Conservation (phyloP, 805 yeast genomes). For the Saccharomycopsis capsularis region DNA sequence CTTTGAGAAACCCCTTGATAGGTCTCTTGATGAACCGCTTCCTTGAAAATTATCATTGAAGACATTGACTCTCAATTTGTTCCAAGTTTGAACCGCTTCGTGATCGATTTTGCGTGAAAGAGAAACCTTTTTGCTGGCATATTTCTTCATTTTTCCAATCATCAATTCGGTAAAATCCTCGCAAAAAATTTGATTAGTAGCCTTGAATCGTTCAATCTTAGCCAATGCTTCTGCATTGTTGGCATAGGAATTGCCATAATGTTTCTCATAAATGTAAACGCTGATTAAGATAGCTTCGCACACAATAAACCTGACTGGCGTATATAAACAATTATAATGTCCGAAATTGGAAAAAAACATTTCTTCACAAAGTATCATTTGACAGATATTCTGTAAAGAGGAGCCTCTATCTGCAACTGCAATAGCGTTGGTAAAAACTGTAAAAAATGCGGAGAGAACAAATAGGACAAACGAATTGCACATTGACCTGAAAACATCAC, state of each 20-base stretch:
- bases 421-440: background rate
- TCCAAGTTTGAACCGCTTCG: background rate
- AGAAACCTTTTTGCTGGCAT: background rate
- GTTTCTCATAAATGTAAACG: background rate
- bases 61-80: background rate
- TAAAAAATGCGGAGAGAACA: slow-evolving; percentile 3
- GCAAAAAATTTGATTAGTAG: background rate
- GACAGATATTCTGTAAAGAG: background rate
- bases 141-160: background rate
- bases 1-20: too few species aligned
- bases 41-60: background rate
- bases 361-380: background rate
- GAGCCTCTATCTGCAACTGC: background rate
- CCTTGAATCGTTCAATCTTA: background rate
- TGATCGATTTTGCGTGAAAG: background rate
- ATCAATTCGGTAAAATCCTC: background rate
- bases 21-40: too few species aligned
- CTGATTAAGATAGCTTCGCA: background rate
- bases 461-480: slow-evolving; percentile 1
- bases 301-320: background rate
- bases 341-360: background rate
- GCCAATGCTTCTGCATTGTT: background rate
- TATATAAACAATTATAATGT: too few species aligned
- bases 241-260: background rate
- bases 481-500: slow-evolving; percentile 1